Evolutionary conservation across 495 filamentous ascomycete genomes (phyloP).

Genomic region (Penicillium simplicissimum): DNA sequence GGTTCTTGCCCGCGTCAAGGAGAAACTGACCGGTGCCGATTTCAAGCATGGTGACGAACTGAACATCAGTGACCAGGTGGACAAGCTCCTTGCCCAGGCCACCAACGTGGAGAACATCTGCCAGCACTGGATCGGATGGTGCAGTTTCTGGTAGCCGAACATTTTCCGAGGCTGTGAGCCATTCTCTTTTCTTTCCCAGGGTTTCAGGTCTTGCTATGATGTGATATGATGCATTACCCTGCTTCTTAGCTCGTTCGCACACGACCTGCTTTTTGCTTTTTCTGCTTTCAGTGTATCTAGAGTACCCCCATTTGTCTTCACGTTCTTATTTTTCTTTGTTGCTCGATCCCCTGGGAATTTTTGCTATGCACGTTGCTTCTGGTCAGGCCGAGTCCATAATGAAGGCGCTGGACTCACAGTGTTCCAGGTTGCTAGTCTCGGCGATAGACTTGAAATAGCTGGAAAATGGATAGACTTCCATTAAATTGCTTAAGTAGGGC

Average conservation of each 20-base stretch:
- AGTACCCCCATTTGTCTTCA: slow-evolving; percentile 19
- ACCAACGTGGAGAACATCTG: slow-evolving; percentile 97
- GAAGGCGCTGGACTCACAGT: background rate
- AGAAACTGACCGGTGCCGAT: slow-evolving; percentile 82
- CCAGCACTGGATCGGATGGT: slow-evolving; percentile 98
- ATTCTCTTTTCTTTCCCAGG: slow-evolving; percentile 5
- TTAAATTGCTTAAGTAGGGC: background rate
- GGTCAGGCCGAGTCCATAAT: background rate
- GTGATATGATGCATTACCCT: slow-evolving; percentile 23
- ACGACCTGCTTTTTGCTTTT: background rate
- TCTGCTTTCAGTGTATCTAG: slow-evolving; percentile 29
- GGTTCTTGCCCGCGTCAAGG: slow-evolving; percentile 86
- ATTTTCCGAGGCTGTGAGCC: slow-evolving; percentile 1
- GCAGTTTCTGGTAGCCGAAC: slow-evolving; percentile 75
- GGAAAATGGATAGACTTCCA: background rate
- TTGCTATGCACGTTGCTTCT: background rate
- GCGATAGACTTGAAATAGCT: background rate
- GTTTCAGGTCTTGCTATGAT: slow-evolving; percentile 19
- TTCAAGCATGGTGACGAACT: slow-evolving; percentile 73
- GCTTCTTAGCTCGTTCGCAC: background rate
- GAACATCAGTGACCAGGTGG: slow-evolving; percentile 83
- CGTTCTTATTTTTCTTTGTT: slow-evolving; percentile 2
- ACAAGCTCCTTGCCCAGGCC: slow-evolving; percentile 89
- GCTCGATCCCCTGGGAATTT: background rate
- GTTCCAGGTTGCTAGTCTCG: background rate